Evolutionary conservation across 805 yeast species (phyloP), one percentile per base, ranked within the genome.

Genomic region (Wickerhamomyces bisporus): DNA sequence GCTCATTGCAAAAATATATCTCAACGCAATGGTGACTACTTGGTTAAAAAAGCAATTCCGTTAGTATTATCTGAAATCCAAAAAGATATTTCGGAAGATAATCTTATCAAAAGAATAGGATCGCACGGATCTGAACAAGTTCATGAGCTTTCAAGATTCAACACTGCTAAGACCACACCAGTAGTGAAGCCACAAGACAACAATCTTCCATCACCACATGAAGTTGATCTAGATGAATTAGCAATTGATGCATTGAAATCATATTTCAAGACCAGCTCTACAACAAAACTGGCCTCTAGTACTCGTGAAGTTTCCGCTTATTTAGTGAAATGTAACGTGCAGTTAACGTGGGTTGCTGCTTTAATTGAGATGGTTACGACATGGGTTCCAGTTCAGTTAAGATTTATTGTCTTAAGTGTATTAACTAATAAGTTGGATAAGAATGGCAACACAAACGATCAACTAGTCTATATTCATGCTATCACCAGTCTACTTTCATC

Each of bases 341-440:
- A 58, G 29, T 43, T 47, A 12, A 44, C 47, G 6, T 82, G 89
- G 89, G 66, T 75, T 3, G 65, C 71, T 21, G 58, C 67, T 9
- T 64, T 89, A 33, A 61, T 86, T 26, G 81, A 79, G 44, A 65
- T 77, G 44, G 72, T 86, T 41, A 78, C 88, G 7, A 73, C 75
- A 28, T 86, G 89, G 75, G 75, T 86, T 9, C 97, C 87, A 0
- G 93, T 79, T 27, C 95, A 79, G 54, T 68, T 78, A 46, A 67
- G 95, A 45, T 86, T 83, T 62, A 64, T 78, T 21, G 70, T 83
- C 3, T 65, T 86, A 30, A 57, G 75, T 12, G 65, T 81, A 3
- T 54, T 73, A 25, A 65, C 71, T 8, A 50, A 63, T 10, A 60
- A 60, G 21, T 42, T 69, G 18, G 49, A 53, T 33, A 42, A 38